These are phyloP conservation scores for Ogataea zsoltii DNA, from an alignment of 805 yeast species.

Conservation along the genomic window DNA sequence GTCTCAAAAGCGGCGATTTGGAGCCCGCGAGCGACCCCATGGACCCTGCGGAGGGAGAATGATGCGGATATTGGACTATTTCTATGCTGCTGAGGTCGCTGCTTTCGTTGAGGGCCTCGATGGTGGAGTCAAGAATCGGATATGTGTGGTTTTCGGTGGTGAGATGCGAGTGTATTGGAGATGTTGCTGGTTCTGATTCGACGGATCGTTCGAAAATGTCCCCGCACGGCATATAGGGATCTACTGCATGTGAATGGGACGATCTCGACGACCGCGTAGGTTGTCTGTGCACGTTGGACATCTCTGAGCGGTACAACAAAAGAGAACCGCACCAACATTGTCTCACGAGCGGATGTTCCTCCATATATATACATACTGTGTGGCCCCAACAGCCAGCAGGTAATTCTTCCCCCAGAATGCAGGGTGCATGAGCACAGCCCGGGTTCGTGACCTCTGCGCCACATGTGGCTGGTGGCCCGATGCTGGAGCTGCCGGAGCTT, in stretches of 20 bases:
- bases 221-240: neutral
- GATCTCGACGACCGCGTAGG: too few species aligned
- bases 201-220: conserved; percentile 18
- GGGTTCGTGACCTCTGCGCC: neutral
- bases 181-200: conserved; percentile 2
- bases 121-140: conserved; percentile 80
- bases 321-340: too few species aligned
- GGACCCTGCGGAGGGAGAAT: conserved; percentile 10
- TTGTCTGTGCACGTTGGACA: too few species aligned
- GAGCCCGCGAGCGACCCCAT: conserved; percentile 1
- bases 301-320: too few species aligned
- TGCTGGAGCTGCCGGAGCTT: too few species aligned
- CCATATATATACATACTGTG: neutral
- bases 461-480: neutral
- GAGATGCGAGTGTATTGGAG: conserved; percentile 24
- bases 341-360: too few species aligned
- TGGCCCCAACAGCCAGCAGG: conserved; percentile 3
- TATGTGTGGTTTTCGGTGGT: conserved; percentile 70
- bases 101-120: conserved; percentile 58
- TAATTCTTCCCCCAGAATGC: neutral
- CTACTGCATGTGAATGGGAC: too few species aligned
- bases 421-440: conserved; percentile 1
- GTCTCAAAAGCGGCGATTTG: conserved; percentile 7
- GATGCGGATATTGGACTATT: conserved; percentile 47
- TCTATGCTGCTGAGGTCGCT: conserved; percentile 70